phyloP scores from a whole-genome alignment of 192 early-diverging fungal species.

The Backusella sp. region DNA sequence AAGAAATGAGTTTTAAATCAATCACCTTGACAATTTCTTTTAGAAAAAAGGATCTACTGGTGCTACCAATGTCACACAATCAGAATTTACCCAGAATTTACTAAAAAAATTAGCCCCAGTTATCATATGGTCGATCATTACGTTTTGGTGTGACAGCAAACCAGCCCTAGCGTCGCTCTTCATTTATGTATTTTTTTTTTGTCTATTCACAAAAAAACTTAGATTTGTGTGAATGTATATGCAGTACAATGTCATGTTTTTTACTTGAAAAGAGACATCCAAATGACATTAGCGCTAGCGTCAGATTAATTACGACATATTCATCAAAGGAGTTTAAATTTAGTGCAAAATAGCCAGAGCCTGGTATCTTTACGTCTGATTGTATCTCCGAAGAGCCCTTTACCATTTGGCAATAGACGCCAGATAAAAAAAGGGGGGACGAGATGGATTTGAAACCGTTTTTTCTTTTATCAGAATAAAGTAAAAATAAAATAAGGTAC shows the following conservation, averaged over 20 bases:
- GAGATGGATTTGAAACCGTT: not conserved
- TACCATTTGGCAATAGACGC: not conserved
- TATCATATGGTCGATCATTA: constrained; percentile 4
- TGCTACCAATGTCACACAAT: not conserved
- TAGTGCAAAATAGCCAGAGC: not conserved
- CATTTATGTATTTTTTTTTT: not conserved
- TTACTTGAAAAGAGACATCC: not conserved
- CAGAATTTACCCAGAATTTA: not conserved
- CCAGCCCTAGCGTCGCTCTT: not conserved
- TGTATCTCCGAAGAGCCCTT: not conserved
- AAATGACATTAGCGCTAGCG: not conserved
- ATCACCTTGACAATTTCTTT: not conserved
- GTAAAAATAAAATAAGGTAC: not conserved
- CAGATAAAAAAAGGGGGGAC: not conserved
- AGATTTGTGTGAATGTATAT: not conserved
- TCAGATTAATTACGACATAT: not conserved
- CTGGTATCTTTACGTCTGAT: not conserved
- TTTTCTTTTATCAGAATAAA: not conserved
- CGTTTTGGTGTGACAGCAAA: not conserved
- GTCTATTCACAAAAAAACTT: not conserved
- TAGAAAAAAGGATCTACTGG: constrained; percentile 1
- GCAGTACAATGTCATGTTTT: not conserved
- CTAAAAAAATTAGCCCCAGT: not conserved
- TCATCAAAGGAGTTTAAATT: not conserved
- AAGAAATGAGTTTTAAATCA: not conserved